phyloP scores from a whole-genome alignment of 495 filamentous ascomycete genomes.

The Penicillium simplicissimum region DNA sequence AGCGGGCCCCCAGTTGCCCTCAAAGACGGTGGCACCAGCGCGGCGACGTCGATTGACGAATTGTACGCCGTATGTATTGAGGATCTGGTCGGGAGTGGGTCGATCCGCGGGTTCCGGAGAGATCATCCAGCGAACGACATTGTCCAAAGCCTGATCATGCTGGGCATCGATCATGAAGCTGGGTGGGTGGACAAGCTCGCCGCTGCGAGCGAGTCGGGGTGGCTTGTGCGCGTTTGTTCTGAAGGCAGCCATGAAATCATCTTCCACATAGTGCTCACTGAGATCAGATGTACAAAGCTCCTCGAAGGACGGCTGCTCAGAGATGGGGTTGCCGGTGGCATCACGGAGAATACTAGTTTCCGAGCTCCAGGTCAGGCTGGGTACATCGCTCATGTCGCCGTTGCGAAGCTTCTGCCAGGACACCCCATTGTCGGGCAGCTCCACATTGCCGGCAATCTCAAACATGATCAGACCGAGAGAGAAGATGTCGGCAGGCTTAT shows the following conservation, averaged over 20 bases:
- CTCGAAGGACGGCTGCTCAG: constrained; percentile 49
- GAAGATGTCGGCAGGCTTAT: constrained; percentile 92
- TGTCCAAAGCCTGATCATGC: constrained; percentile 73
- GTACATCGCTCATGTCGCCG: constrained; percentile 83
- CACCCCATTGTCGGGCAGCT: constrained; percentile 85
- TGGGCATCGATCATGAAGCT: constrained; percentile 77
- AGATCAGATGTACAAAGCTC: constrained; percentile 53
- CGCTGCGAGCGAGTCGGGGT: constrained; percentile 45
- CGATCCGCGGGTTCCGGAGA: constrained; percentile 69
- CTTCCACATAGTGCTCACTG: constrained; percentile 45
- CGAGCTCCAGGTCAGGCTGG: constrained; percentile 76
- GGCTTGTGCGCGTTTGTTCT: constrained; percentile 31
- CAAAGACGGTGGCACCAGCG: constrained; percentile 86
- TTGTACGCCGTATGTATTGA: constrained; percentile 64
- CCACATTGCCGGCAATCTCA: constrained; percentile 89
- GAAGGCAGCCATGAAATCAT: constrained; percentile 33
- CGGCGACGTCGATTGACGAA: constrained; percentile 76
- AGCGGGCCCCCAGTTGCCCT: constrained; percentile 92
- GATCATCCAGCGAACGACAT: constrained; percentile 88
- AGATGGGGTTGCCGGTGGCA: constrained; percentile 67
- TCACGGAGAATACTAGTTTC: constrained; percentile 71
- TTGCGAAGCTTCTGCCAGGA: constrained; percentile 85
- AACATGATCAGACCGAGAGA: constrained; percentile 90
- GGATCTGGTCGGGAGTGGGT: constrained; percentile 71
- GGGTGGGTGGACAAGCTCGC: constrained; percentile 75